phyloP scores from a whole-genome alignment of 2,329 filamentous ascomycete genomes.

The Fusarium tuaranense region DNA sequence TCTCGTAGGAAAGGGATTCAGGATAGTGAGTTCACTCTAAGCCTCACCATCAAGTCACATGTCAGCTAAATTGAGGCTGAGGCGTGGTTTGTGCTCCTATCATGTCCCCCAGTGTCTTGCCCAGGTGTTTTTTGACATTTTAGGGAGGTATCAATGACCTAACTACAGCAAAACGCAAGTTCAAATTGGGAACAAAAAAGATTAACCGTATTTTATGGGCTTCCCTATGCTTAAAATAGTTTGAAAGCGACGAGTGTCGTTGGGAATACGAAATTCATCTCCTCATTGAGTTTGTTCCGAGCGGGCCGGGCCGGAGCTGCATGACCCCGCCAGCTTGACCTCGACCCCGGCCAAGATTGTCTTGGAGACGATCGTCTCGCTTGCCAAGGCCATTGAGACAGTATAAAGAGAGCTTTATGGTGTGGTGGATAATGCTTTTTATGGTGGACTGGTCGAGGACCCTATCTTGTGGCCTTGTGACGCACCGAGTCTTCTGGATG shows the following conservation, averaged over 20 bases:
- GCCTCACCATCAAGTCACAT: accelerated
- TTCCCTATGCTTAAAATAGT: neutral
- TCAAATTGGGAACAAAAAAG: neutral
- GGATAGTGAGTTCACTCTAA: too few species aligned
- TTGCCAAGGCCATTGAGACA: neutral
- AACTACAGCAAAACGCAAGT: neutral
- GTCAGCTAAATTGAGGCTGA: neutral
- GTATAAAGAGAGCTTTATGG: neutral
- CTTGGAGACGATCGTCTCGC: neutral
- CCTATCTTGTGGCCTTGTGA: neutral
- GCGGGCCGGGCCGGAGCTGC: neutral
- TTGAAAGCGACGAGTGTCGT: neutral
- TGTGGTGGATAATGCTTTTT: neutral
- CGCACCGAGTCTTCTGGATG: neutral
- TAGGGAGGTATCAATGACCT: neutral
- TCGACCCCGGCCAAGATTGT: neutral
- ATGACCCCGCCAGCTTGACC: neutral
- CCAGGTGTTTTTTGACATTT: neutral
- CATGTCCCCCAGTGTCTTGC: too few species aligned
- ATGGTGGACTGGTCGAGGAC: neutral
- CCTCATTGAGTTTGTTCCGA: neutral
- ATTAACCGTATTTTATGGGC: neutral
- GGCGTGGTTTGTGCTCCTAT: neutral
- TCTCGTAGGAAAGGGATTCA: neutral
- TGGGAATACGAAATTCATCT: neutral